phyloP scores from a whole-genome alignment of 1,284 basidiomycete species.

The Puccinia triticina region DNA sequence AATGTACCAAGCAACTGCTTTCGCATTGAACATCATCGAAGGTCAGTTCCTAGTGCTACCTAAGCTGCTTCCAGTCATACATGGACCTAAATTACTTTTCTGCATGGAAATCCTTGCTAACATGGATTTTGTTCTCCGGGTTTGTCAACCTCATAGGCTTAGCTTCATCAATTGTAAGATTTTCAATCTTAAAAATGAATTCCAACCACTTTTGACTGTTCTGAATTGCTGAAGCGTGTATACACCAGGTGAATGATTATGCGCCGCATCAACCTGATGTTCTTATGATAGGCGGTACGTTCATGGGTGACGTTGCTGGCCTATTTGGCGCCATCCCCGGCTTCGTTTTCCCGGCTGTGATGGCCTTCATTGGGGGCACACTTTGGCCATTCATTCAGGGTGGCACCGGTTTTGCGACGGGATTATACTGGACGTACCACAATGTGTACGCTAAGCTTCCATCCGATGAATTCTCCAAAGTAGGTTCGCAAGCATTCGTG shows the following conservation, averaged over 20 bases:
- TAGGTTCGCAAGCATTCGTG: not conserved
- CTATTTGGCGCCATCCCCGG: constrained; percentile 48
- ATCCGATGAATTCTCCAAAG: constrained; percentile 45
- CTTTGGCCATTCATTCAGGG: constrained; percentile 49
- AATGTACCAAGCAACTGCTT: constrained; percentile 43
- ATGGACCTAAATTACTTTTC: not conserved
- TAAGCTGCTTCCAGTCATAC: not conserved
- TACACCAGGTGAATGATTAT: constrained; percentile 32
- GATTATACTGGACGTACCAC: constrained; percentile 43
- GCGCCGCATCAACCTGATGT: constrained; percentile 32
- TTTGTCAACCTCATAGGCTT: constrained; percentile 13
- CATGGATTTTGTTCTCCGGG: not conserved
- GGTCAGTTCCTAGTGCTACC: constrained; percentile 7
- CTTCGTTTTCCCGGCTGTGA: constrained; percentile 19
- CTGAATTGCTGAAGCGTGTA: not conserved
- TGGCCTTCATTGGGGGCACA: constrained; percentile 34
- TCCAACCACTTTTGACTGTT: not conserved
- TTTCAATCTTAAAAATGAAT: not conserved
- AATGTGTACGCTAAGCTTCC: constrained; percentile 40
- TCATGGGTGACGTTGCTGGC: constrained; percentile 44
- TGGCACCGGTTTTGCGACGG: constrained; percentile 33
- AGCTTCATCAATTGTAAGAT: constrained; percentile 37
- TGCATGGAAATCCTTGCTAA: not conserved
- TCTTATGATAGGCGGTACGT: constrained; percentile 19
- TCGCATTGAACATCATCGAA: constrained; percentile 33